Base-by-base conservation (phyloP, 1,284 basidiomycete species). In the Bondarzewia mesenterica region DNA sequence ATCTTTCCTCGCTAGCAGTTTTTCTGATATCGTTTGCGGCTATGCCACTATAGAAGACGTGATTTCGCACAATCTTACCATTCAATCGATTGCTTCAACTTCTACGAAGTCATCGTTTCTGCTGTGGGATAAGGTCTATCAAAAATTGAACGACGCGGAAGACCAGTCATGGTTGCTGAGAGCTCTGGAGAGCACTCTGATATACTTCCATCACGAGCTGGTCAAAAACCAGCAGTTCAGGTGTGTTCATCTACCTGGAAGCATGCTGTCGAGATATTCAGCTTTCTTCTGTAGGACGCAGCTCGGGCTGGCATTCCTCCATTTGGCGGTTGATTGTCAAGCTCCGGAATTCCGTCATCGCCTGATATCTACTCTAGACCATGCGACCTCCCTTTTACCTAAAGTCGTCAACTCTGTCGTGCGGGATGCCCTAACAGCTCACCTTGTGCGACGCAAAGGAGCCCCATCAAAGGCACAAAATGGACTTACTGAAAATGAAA, bases 71-170 rank as follows among this genome's bases (percentile, higher is more conserved):
- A 72, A 79, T 59, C 43, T 72, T 16, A 65, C 64, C 1, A 55
- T 79, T 8, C 71, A 75, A 40, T 65, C 70, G 0, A 63, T 64
- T 6, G 59, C 72, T 7, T 59, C 72, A 7, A 70, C 69, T 2
- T 62, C 72, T 1, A 63, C 73, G 5, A 95, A 92, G 60, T 88
- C 91, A 0, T 85, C 86, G 1, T 95, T 95, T 68, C 62, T 96
- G 36, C 60, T 94, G 18, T 90, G 81, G 78, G 91, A 93, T 49
- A 93, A 89, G 63, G 80, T 89, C 0, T 93, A 92, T 60, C 77
- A 82, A 49, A 92, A 89, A 62, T 58, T 86, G 5, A 68, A 68
- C 5, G 74, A 80, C 5, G 58, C 66, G 0, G 78, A 81, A 16
- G 92, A 94, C 26, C 82, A 90, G 54, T 60, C 58, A 15, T 95